These are phyloP conservation scores for Gastrolobium bilobum DNA, from an alignment of 306 rosid genomes.

Conservation along the genomic window DNA sequence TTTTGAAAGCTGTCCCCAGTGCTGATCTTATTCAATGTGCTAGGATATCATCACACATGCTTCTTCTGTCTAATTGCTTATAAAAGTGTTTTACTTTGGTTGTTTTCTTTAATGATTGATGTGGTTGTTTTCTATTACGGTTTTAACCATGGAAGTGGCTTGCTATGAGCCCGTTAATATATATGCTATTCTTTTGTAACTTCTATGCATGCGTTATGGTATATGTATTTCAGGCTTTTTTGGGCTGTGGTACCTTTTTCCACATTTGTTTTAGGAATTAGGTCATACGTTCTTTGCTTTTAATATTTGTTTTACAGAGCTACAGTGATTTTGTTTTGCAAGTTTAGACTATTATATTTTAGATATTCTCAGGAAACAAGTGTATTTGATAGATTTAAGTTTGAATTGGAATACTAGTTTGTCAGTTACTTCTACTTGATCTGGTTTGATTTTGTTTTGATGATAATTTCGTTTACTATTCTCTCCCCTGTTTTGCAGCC, in stretches of 20 bases:
- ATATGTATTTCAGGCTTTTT: neutral
- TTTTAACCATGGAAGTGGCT: neutral
- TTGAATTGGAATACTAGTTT: neutral
- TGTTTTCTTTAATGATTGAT: neutral
- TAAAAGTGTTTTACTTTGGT: neutral
- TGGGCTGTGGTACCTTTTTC: neutral
- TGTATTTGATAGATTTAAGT: neutral
- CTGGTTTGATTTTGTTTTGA: neutral
- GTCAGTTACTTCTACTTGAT: neutral
- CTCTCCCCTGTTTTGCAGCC: slow-evolving; percentile 47
- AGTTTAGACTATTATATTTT: neutral
- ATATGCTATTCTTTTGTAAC: neutral
- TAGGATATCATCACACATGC: neutral
- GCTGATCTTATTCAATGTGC: neutral
- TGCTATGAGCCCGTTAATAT: neutral
- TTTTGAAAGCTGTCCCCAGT: neutral
- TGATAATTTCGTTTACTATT: neutral
- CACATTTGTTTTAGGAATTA: neutral
- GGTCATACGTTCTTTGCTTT: neutral
- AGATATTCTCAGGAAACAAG: neutral
- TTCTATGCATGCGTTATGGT: neutral
- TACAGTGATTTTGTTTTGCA: neutral
- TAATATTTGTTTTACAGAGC: neutral
- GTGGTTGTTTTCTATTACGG: neutral
- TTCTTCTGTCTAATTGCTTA: neutral